phyloP scores from a whole-genome alignment of 2,329 filamentous ascomycete genomes.

The Colletotrichum phormii region DNA sequence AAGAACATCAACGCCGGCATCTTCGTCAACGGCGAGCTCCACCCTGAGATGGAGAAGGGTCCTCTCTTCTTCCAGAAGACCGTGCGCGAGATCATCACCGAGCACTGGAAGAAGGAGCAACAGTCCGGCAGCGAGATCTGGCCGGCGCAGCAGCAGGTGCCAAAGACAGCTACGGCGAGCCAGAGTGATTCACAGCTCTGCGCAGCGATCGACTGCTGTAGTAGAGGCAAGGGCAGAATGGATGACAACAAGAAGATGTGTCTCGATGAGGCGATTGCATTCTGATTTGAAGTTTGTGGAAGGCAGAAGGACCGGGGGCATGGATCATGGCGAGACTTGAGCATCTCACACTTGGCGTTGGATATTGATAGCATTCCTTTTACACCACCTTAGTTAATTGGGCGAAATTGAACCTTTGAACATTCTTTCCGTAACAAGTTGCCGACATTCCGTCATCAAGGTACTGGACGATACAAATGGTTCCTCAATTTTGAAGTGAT shows the following conservation, averaged over 20 bases:
- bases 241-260: conserved; percentile 29
- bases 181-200: conserved; percentile 48
- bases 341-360: conserved; percentile 2
- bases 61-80: conserved; percentile 67
- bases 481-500: neutral
- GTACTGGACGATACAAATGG: neutral
- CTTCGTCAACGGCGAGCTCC: conserved; percentile 72
- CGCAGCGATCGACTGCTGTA: conserved; percentile 47
- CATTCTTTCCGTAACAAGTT: neutral
- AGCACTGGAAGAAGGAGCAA: conserved; percentile 60
- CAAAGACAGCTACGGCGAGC: conserved; percentile 41
- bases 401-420: neutral
- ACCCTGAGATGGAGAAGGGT: conserved; percentile 70
- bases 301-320: neutral
- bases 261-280: conserved; percentile 40
- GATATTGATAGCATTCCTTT: neutral
- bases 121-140: conserved; percentile 60
- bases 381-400: neutral
- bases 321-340: neutral
- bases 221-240: conserved; percentile 36
- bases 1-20: conserved; percentile 71
- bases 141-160: conserved; percentile 57
- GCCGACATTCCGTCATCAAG: neutral
- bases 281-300: neutral
- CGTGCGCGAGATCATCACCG: conserved; percentile 59